A percentile compares a stretch with the other conserved stretches of the same genome.
These are phyloP conservation scores for Suhomyces bribrorum DNA, from an alignment of 1,139 yeast genomes.

Conservation along the genomic window DNA sequence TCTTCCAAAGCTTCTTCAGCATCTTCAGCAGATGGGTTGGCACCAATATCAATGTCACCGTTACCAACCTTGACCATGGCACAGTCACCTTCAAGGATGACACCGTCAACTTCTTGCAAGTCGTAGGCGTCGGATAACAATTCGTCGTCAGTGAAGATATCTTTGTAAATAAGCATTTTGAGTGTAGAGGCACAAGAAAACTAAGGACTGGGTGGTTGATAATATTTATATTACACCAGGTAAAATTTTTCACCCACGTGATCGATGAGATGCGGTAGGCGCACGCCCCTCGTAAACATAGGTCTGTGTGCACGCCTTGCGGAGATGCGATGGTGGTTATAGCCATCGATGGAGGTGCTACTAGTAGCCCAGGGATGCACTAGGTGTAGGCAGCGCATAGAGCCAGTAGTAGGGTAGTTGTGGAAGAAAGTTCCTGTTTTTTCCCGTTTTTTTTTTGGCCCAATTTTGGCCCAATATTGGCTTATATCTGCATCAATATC, in stretches of 20 bases:
- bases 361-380: too few relatives aligned
- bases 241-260: slow-evolving; percentile 13
- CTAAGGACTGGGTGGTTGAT: not conserved
- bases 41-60: slow-evolving; percentile 97
- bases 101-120: slow-evolving; percentile 80
- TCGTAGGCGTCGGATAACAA: slow-evolving; percentile 97
- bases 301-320: too few relatives aligned
- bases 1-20: slow-evolving; percentile 80
- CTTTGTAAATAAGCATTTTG: slow-evolving; percentile 53
- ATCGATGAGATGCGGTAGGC: slow-evolving; percentile 4
- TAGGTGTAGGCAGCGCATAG: too few relatives aligned
- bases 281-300: not conserved
- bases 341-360: not conserved
- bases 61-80: slow-evolving; percentile 84
- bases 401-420: too few relatives aligned
- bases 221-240: slow-evolving; percentile 9
- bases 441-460: too few relatives aligned
- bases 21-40: slow-evolving; percentile 98
- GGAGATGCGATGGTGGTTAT: not conserved
- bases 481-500: too few relatives aligned
- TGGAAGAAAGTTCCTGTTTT: too few relatives aligned
- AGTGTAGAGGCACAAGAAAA: not conserved
- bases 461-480: too few relatives aligned
- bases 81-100: slow-evolving; percentile 96
- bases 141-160: slow-evolving; percentile 93